Percentiles rank a stretch among this genome's conserved stretches.
Conservation (phyloP, 441 rosid genomes). For the Omphalea diandra region DNA sequence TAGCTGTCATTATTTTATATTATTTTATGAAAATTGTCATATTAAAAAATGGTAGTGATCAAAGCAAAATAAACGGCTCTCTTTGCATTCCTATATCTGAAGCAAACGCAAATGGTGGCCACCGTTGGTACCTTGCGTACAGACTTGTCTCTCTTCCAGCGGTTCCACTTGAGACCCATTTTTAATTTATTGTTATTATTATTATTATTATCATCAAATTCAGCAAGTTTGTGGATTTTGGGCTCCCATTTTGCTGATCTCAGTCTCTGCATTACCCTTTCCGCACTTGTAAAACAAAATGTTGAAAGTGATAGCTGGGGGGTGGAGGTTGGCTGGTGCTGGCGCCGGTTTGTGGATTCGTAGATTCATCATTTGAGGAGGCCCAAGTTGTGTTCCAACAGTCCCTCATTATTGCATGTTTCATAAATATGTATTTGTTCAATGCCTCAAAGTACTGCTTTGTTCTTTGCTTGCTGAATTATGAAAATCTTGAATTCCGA, state of each 20-base stretch:
- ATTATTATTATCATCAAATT: background rate
- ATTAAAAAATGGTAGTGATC: slow-evolving; percentile 2
- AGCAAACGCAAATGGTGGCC: background rate
- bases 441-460: background rate
- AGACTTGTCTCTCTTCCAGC: background rate
- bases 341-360: too few relatives aligned
- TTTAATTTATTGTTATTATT: background rate
- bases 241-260: slow-evolving; percentile 16
- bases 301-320: background rate
- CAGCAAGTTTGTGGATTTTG: background rate
- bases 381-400: background rate
- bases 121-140: background rate
- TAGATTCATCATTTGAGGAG: background rate
- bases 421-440: too few relatives aligned
- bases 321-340: too few relatives aligned
- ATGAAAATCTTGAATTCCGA: background rate
- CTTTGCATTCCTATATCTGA: background rate
- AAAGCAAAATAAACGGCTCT: slow-evolving; percentile 13
- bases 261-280: background rate
- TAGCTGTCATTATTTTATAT: too few relatives aligned
- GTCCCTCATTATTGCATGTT: too few relatives aligned
- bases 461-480: background rate
- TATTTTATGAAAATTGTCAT: too few relatives aligned
- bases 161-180: slow-evolving; percentile 6
- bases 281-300: background rate